Conservation (phyloP, 768 basidiomycete genomes). For the Suillus fuscotomentosus region DNA sequence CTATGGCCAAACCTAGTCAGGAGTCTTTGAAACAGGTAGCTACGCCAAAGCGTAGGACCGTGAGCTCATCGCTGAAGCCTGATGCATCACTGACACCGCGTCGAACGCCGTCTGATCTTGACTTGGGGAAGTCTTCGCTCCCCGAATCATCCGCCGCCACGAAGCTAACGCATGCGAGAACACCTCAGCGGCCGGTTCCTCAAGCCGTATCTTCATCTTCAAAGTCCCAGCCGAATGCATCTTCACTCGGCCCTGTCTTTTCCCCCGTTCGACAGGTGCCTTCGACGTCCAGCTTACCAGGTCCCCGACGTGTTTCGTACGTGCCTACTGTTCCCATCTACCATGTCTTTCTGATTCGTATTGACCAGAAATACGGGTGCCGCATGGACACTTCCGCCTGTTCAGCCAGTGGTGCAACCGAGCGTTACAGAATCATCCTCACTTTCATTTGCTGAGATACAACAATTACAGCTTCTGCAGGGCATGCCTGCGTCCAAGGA, state of each 20-base stretch:
- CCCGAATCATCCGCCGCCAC: background rate
- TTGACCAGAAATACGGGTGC: slow-evolving; percentile 28
- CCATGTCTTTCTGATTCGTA: background rate
- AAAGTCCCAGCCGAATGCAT: slow-evolving; percentile 18
- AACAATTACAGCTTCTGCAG: slow-evolving; percentile 69
- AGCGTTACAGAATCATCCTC: slow-evolving; percentile 18
- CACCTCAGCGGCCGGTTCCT: slow-evolving; percentile 14
- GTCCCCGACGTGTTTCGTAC: slow-evolving; percentile 48
- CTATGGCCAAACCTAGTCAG: background rate
- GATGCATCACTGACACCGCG: slow-evolving; percentile 10
- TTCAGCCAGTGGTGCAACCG: slow-evolving; percentile 42
- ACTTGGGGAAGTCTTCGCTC: slow-evolving; percentile 1
- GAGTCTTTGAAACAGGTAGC: background rate
- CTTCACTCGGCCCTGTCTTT: slow-evolving; percentile 63
- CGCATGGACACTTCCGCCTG: slow-evolving; percentile 65
- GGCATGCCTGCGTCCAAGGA: slow-evolving; percentile 6
- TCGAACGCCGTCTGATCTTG: slow-evolving; percentile 11
- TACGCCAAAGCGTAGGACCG: background rate
- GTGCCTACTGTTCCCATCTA: slow-evolving; percentile 21
- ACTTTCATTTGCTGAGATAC: slow-evolving; percentile 82
- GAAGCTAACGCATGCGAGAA: background rate
- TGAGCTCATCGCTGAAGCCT: slow-evolving; percentile 7
- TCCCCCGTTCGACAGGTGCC: slow-evolving; percentile 52
- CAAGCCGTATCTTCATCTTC: slow-evolving; percentile 14
- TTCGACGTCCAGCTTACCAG: slow-evolving; percentile 22